These are phyloP conservation scores for Penicillium nordicum DNA, from an alignment of 2,329 filamentous ascomycete genomes.

Conservation along the genomic window DNA sequence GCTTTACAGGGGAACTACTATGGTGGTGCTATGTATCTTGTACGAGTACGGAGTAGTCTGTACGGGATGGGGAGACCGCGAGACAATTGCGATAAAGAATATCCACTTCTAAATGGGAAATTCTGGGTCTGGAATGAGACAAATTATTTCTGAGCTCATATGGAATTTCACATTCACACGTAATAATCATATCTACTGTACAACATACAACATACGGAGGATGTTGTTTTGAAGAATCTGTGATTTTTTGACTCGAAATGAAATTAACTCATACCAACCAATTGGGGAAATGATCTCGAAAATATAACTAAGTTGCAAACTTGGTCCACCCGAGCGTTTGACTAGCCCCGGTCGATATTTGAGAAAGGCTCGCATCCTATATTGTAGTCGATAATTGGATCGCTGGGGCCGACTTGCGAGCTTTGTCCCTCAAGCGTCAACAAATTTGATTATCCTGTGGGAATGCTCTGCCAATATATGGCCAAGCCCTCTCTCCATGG, in stretches of 20 bases:
- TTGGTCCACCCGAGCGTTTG: neutral
- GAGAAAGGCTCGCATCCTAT: neutral
- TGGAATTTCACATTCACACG: neutral
- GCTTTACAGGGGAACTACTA: neutral
- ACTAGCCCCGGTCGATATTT: neutral
- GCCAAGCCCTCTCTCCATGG: neutral
- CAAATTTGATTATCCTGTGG: neutral
- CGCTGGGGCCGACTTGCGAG: neutral
- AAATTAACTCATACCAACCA: neutral
- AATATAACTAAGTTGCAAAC: neutral
- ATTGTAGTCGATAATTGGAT: neutral
- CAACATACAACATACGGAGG: no score
- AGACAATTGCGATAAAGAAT: neutral
- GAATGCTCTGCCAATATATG: neutral
- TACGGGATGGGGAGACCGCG: neutral
- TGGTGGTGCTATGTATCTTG: neutral
- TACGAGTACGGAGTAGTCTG: neutral
- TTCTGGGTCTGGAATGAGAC: neutral
- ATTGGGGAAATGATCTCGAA: neutral
- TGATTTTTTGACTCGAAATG: neutral
- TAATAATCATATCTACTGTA: neutral
- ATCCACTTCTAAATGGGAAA: neutral
- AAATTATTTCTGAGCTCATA: neutral
- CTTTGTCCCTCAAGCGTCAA: neutral
- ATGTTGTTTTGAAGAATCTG: neutral